phyloP scores from a whole-genome alignment of 1,284 basidiomycete genomes.

The Naganishia liquefaciens region DNA sequence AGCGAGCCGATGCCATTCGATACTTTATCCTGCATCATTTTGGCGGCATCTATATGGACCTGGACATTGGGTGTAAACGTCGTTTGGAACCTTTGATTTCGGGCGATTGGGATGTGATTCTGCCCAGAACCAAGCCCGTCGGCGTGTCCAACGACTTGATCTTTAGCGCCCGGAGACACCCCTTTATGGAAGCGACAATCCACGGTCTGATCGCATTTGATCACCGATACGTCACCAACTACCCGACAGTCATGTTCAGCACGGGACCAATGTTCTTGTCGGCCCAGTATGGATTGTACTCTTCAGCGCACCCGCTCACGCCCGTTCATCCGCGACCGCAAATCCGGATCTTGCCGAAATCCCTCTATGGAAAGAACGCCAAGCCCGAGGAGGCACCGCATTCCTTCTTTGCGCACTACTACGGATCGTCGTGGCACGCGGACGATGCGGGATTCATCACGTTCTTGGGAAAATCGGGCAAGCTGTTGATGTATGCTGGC shows the following conservation, averaged over 20 bases:
- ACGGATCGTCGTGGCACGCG: conserved; percentile 94
- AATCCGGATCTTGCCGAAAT: conserved; percentile 86
- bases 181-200: conserved; percentile 90
- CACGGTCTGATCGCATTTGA: conserved; percentile 90
- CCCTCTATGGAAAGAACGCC: conserved; percentile 95
- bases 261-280: conserved; percentile 92
- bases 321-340: conserved; percentile 61
- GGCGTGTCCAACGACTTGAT: conserved; percentile 98
- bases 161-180: conserved; percentile 79
- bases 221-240: conserved; percentile 89
- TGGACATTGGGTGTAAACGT: conserved; percentile 93
- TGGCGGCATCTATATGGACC: conserved; percentile 94
- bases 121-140: conserved; percentile 90
- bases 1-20: conserved; percentile 94
- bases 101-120: conserved; percentile 74
- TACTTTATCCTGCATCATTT: conserved; percentile 89
- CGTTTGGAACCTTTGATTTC: conserved; percentile 83
- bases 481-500: conserved; percentile 78
- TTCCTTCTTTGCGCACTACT: conserved; percentile 92
- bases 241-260: conserved; percentile 99
- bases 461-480: conserved; percentile 84
- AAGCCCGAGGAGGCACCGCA: conserved; percentile 78
- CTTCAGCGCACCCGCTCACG: conserved; percentile 68
- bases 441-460: conserved; percentile 91
- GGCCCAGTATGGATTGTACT: conserved; percentile 79